Evolutionary conservation across 2,329 filamentous ascomycete genomes (phyloP).

Genomic region (Sarocladium brachiariae): DNA sequence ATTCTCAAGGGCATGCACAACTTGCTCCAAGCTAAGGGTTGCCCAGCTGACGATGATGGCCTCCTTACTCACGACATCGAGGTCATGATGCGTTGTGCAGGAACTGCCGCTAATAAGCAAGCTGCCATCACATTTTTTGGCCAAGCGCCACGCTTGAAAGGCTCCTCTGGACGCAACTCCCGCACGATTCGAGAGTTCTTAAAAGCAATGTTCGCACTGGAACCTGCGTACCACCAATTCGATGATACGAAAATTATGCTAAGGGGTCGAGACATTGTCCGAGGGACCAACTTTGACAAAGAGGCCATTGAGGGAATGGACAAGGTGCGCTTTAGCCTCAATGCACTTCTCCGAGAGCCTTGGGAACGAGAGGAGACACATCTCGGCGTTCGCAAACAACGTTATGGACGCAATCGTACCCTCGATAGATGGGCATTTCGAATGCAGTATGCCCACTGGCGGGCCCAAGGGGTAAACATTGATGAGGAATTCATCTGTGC

Average conservation of each 20-base stretch:
- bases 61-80: constrained; percentile 31
- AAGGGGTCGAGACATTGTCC: constrained; percentile 27
- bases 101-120: constrained; percentile 27
- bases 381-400: constrained; percentile 14
- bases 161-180: constrained; percentile 21
- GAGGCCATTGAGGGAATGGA: constrained; percentile 21
- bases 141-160: constrained; percentile 19
- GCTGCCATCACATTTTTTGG: constrained; percentile 27
- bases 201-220: constrained; percentile 38
- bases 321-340: constrained; percentile 22
- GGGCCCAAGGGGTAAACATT: constrained; percentile 18
- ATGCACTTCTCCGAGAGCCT: constrained; percentile 19
- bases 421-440: constrained; percentile 4
- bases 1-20: constrained; percentile 29
- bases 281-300: neutral
- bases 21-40: constrained; percentile 21
- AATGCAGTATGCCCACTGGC: constrained; percentile 21
- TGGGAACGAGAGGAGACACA: constrained; percentile 18
- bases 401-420: constrained; percentile 3
- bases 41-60: neutral
- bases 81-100: constrained; percentile 39
- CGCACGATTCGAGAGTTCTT: constrained; percentile 38
- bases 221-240: constrained; percentile 39
- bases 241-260: constrained; percentile 34
- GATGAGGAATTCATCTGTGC: constrained; percentile 34